Base-by-base conservation (phyloP, 176 grass and related monocot species). In the Panicum miliaceum region DNA sequence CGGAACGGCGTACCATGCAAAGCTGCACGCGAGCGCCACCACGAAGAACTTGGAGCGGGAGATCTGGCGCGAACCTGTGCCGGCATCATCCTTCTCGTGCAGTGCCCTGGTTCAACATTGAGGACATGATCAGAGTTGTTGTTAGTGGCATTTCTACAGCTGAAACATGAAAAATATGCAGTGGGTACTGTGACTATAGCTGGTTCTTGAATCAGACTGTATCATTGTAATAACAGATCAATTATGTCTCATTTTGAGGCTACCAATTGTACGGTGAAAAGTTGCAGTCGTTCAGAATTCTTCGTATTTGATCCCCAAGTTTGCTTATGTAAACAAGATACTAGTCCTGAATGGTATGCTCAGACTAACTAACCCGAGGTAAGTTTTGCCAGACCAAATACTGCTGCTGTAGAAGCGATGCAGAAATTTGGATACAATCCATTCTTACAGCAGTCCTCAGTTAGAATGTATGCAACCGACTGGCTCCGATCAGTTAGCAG, bases 41-140 rank as follows among this genome's bases (percentile, higher is more conserved):
- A 91, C 14, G 82, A 94, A 97, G 87, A 97, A 97, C 87, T 92
- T 92, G 64, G 85, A 84, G 12, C 95, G 86, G 14, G 90, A 86
- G 6, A 94, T 92, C 70, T 86, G 64, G 40, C 84, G 72, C 3
- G 63, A 78, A 8, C 81, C 91, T 45, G 45, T 71, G 40, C 76
- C 29, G 47, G 48, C 71, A 11, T 80, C 86, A 25, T 97, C 95
- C 61, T 89, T 92, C 86, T 97, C 95, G 22, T 97, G 95, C 82
- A 97, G 84, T 42, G 86, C 95, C 84, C 95, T 94, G 88, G 11
- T 73, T 83, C 79, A 70, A 41, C 70, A 83, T 62, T 59, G 50
- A 56, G 3, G 13, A 43, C 61, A 82, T 27, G 9, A 19, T 86
- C 56, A 72, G 25, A 52, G 32, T 2, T 73, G 25, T 20, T 42